Evolutionary conservation across 2,329 filamentous ascomycete species (phyloP).

Genomic region (Fusarium aywerte): DNA sequence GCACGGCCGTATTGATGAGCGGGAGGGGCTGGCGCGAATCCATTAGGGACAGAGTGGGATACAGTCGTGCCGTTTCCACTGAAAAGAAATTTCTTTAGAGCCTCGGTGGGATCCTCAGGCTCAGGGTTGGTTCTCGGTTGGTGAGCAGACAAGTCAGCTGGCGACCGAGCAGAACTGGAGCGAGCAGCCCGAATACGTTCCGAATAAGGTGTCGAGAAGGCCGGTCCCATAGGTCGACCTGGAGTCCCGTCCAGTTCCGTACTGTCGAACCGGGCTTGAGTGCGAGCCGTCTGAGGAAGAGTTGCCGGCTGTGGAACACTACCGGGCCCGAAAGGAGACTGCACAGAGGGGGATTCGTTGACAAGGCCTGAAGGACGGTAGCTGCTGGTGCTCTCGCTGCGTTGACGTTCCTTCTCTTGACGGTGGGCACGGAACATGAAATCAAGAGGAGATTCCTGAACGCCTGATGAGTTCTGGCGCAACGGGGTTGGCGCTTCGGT

Average conservation of each 20-base stretch:
- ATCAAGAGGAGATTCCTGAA: conserved; percentile 81
- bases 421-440: conserved; percentile 90
- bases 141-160: conserved; percentile 19
- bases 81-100: conserved; percentile 68
- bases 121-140: conserved; percentile 19
- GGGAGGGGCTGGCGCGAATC: conserved; percentile 36
- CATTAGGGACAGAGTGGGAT: conserved; percentile 28
- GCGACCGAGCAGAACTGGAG: conserved; percentile 45
- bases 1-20: conserved; percentile 22
- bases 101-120: conserved; percentile 56
- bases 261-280: conserved; percentile 42
- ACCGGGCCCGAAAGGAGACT: conserved; percentile 49
- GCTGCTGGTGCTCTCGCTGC: conserved; percentile 63
- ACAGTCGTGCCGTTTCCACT: conserved; percentile 49
- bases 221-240: conserved; percentile 67
- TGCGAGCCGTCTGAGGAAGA: conserved; percentile 44
- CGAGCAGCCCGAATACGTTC: conserved; percentile 69
- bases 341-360: conserved; percentile 64
- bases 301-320: conserved; percentile 39
- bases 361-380: conserved; percentile 53
- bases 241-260: conserved; percentile 72
- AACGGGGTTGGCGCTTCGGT: conserved; percentile 60
- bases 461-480: conserved; percentile 50
- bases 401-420: conserved; percentile 75
- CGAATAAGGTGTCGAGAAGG: conserved; percentile 74